These are phyloP conservation scores for Naumovozyma baii DNA, from an alignment of 805 yeast genomes.

Conservation along the genomic window DNA sequence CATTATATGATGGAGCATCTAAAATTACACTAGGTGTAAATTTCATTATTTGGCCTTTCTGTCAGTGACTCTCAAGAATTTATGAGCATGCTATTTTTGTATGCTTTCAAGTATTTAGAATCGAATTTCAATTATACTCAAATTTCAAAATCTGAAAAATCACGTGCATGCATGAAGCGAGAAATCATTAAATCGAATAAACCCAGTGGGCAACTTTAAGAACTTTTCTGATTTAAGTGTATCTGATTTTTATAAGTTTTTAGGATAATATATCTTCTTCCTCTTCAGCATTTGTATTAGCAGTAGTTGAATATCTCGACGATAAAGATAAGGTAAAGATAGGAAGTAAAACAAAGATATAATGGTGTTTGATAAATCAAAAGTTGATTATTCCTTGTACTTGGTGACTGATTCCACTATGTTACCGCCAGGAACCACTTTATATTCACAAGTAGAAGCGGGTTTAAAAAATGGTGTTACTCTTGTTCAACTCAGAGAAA, in stretches of 20 bases:
- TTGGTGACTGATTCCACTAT: conserved; percentile 73
- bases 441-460: conserved; percentile 51
- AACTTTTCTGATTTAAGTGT: too few relatives aligned
- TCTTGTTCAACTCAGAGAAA: conserved; percentile 76
- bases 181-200: neutral
- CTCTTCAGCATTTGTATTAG: too few relatives aligned
- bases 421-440: conserved; percentile 50
- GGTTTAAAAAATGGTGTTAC: conserved; percentile 70
- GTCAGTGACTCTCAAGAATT: too few relatives aligned
- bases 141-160: too few relatives aligned
- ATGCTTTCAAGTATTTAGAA: too few relatives aligned
- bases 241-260: too few relatives aligned
- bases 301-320: too few relatives aligned
- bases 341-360: neutral
- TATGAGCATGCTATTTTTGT: too few relatives aligned
- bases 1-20: conserved; percentile 41
- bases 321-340: too few relatives aligned
- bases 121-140: too few relatives aligned
- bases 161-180: neutral
- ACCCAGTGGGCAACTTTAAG: neutral
- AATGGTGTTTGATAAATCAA: conserved; percentile 16
- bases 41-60: conserved; percentile 36
- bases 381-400: conserved; percentile 46
- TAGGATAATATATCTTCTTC: too few relatives aligned
- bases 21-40: conserved; percentile 42